A percentile compares a stretch with the other conserved stretches of the same genome.
These are phyloP conservation scores for Emmonsia crescens DNA, from an alignment of 2,329 filamentous ascomycete genomes.

Conservation along the genomic window DNA sequence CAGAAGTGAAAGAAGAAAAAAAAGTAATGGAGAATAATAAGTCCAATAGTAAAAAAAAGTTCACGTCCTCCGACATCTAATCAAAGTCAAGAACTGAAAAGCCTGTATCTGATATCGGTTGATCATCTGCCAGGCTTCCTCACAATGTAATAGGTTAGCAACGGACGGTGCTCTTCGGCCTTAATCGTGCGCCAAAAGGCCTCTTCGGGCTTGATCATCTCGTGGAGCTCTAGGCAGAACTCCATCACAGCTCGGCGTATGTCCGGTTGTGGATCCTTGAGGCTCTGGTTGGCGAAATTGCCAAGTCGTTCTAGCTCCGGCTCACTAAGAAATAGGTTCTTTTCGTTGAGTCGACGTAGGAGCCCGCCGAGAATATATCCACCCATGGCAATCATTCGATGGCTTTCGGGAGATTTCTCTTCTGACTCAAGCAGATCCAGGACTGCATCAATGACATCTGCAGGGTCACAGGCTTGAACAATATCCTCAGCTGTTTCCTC, in stretches of 20 bases:
- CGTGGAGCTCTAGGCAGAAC: conserved; percentile 21
- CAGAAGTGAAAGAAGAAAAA: not conserved
- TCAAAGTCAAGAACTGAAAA: not conserved
- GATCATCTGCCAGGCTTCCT: conserved; percentile 8
- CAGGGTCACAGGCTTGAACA: conserved; percentile 20
- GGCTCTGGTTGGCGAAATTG: conserved; percentile 21
- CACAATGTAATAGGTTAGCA: conserved; percentile 29
- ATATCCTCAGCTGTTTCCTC: conserved; percentile 30
- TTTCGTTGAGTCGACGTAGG: conserved; percentile 18
- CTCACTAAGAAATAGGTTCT: conserved; percentile 11
- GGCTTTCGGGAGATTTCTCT: conserved; percentile 21
- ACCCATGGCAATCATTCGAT: conserved; percentile 27
- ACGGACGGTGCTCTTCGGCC: conserved; percentile 23
- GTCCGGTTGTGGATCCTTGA: conserved; percentile 26
- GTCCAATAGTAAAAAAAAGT: not conserved
- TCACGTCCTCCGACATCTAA: not conserved
- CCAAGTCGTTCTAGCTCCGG: conserved; percentile 22
- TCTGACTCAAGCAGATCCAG: conserved; percentile 24
- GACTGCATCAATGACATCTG: conserved; percentile 24
- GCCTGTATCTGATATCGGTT: not conserved
- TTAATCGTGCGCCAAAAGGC: conserved; percentile 23
- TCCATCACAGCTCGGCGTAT: conserved; percentile 29
- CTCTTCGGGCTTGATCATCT: conserved; percentile 20
- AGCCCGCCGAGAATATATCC: conserved; percentile 21
- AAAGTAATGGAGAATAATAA: not conserved